These are phyloP conservation scores for Chaetomium olivaceum DNA, from an alignment of 2,329 filamentous ascomycete genomes.

Conservation along the genomic window DNA sequence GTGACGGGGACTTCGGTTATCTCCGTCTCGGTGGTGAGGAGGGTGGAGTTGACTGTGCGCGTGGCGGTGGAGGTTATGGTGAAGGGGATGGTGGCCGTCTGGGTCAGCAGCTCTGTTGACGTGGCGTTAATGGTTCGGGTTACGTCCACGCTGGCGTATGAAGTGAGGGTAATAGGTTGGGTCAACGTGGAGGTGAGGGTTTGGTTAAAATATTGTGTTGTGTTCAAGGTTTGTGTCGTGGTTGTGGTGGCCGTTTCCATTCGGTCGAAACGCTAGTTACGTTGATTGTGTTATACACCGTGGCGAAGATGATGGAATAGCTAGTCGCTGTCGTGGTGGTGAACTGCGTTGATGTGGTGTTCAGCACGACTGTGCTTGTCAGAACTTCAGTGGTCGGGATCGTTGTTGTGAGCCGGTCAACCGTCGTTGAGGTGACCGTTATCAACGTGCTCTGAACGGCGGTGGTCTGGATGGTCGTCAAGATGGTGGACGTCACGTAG, in stretches of 20 bases:
- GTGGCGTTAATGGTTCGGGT: constrained; percentile 16
- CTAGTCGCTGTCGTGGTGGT: constrained; percentile 22
- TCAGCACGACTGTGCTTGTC: constrained; percentile 17
- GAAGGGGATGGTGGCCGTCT: constrained; percentile 5
- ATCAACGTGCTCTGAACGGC: constrained; percentile 14
- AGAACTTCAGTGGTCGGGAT: constrained; percentile 17
- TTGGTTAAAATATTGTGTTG: constrained; percentile 19
- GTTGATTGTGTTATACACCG: constrained; percentile 28
- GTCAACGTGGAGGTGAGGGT: constrained; percentile 23
- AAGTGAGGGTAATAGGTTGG: constrained; percentile 14
- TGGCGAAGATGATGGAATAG: constrained; percentile 28
- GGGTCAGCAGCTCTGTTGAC: constrained; percentile 3
- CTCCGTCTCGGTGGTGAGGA: background rate
- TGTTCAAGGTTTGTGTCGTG: constrained; percentile 15
- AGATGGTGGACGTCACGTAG: constrained; percentile 14
- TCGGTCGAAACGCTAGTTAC: constrained; percentile 24
- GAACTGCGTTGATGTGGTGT: constrained; percentile 21
- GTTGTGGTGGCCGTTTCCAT: constrained; percentile 23
- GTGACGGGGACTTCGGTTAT: constrained; percentile 1
- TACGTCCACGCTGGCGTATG: constrained; percentile 4
- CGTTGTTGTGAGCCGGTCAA: constrained; percentile 6
- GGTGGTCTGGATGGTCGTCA: constrained; percentile 16
- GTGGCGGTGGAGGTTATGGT: constrained; percentile 8
- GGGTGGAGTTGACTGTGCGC: constrained; percentile 1
- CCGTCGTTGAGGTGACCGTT: constrained; percentile 13